phyloP scores from a whole-genome alignment of 495 filamentous ascomycete genomes.

The Neohortaea acidophila region DNA sequence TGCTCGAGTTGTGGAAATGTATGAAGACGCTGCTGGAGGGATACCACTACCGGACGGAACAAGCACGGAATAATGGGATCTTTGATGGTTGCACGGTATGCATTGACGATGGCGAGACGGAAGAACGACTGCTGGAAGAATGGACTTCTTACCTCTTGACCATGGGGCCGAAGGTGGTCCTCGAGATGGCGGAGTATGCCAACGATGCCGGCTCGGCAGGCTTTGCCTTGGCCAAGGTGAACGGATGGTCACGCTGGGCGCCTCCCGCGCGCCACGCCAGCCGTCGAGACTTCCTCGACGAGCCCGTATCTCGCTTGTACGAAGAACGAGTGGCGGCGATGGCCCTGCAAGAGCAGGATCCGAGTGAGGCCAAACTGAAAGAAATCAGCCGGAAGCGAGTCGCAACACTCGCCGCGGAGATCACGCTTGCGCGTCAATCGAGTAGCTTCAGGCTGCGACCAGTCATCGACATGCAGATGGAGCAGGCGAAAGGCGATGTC shows the following conservation, averaged over 20 bases:
- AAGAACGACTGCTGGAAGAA: conserved; percentile 45
- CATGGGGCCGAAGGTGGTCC: conserved; percentile 40
- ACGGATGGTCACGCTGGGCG: conserved; percentile 44
- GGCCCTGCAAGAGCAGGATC: conserved; percentile 9
- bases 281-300: conserved; percentile 47
- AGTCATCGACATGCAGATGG: conserved; percentile 21
- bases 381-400: conserved; percentile 24
- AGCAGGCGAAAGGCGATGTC: conserved; percentile 23
- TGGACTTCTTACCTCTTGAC: conserved; percentile 49
- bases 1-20: conserved; percentile 54
- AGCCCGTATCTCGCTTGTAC: conserved; percentile 45
- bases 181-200: conserved; percentile 35
- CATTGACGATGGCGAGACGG: conserved; percentile 34
- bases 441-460: conserved; percentile 14
- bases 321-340: conserved; percentile 32
- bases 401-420: conserved; percentile 21
- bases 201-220: conserved; percentile 28
- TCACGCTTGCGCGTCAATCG: conserved; percentile 14
- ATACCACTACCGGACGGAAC: conserved; percentile 39
- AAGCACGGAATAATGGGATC: conserved; percentile 42
- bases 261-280: conserved; percentile 27
- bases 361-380: conserved; percentile 15
- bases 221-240: conserved; percentile 38
- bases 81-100: conserved; percentile 35
- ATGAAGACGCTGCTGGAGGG: conserved; percentile 42